Evolutionary conservation across 1,284 basidiomycete species (phyloP).

Genomic region (Malassezia caprae): DNA sequence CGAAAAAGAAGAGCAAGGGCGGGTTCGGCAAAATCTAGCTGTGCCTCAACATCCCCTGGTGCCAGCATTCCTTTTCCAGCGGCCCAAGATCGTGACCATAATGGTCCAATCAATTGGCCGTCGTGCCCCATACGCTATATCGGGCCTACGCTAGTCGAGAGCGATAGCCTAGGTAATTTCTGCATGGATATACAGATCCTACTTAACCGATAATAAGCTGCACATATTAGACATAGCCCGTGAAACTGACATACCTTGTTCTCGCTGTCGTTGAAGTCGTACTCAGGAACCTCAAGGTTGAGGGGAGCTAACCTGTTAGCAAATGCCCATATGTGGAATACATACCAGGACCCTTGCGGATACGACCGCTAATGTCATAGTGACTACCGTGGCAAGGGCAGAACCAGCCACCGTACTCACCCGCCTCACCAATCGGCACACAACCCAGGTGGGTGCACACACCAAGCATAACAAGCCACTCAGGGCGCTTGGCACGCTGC

Average conservation of each 20-base stretch:
- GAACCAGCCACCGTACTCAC: slow-evolving; percentile 70
- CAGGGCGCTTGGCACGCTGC: slow-evolving; percentile 78
- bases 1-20: slow-evolving; percentile 14
- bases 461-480: slow-evolving; percentile 61
- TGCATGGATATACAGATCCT: neutral
- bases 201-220: slow-evolving; percentile 18
- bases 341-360: slow-evolving; percentile 65
- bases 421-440: slow-evolving; percentile 89
- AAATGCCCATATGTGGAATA: neutral
- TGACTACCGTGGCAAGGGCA: slow-evolving; percentile 90
- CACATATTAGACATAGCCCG: neutral
- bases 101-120: neutral
- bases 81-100: neutral
- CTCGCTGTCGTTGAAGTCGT: slow-evolving; percentile 49
- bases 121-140: no score
- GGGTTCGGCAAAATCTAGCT: neutral
- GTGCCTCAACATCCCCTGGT: neutral
- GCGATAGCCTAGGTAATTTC: neutral
- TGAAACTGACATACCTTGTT: slow-evolving; percentile 53
- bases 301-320: slow-evolving; percentile 53
- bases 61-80: neutral
- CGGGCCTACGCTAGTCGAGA: neutral
- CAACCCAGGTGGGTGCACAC: slow-evolving; percentile 98
- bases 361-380: slow-evolving; percentile 87
- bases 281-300: slow-evolving; percentile 70